phyloP scores from a whole-genome alignment of 257 asterid genomes.

The Solanum sitiens region DNA sequence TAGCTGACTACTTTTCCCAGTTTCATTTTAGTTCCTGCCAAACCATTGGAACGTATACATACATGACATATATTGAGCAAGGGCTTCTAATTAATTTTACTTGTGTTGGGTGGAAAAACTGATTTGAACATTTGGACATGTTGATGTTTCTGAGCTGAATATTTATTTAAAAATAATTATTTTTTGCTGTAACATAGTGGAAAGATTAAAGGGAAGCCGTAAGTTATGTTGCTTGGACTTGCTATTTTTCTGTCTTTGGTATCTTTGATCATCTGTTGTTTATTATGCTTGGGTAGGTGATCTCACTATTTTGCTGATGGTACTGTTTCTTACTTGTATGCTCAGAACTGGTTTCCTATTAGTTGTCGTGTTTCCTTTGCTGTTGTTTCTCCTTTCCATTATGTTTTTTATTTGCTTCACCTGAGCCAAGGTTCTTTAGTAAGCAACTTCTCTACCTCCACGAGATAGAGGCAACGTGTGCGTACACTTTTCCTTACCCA shows the following conservation, averaged over 20 bases:
- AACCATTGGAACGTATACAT: not conserved
- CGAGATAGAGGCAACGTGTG: not conserved
- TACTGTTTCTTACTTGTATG: not conserved
- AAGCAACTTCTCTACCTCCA: not conserved
- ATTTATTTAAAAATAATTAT: not conserved
- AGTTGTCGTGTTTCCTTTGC: not conserved
- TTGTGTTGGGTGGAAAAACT: not conserved
- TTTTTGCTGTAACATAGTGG: not conserved
- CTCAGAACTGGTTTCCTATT: not conserved
- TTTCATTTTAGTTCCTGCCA: not conserved
- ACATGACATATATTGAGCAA: not conserved
- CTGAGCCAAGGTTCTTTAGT: not conserved
- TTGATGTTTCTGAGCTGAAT: not conserved
- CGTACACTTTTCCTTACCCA: not conserved
- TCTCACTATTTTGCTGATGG: not conserved
- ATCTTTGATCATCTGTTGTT: not conserved
- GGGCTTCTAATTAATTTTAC: not conserved
- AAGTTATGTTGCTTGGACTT: not conserved
- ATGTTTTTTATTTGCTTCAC: not conserved
- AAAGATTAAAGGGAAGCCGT: not conserved
- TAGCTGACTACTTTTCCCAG: not conserved
- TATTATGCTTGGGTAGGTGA: not conserved
- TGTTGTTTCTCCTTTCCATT: not conserved
- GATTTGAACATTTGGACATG: not conserved
- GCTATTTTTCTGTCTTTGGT: not conserved